A percentile compares a stretch with the other conserved stretches of the same genome.
Conservation (phyloP, 169 alveolate species). For the Plasmodium yoelii region DNA sequence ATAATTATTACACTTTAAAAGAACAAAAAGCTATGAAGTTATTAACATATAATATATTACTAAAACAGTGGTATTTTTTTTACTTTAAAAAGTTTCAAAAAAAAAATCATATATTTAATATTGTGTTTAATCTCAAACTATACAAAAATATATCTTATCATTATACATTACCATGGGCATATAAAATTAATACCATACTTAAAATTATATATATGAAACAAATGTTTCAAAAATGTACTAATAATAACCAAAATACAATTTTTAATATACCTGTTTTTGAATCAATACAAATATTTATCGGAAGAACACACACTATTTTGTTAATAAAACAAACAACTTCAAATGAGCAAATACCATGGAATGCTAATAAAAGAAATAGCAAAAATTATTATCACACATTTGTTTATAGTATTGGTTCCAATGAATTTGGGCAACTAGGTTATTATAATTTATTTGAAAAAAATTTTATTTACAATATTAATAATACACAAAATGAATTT, state of each 20-base stretch:
- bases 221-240: constrained; percentile 53
- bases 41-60: constrained; percentile 63
- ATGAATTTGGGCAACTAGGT: constrained; percentile 95
- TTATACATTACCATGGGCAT: constrained; percentile 76
- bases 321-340: constrained; percentile 31
- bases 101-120: constrained; percentile 75
- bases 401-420: constrained; percentile 96
- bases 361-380: constrained; percentile 9
- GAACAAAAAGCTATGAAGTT: constrained; percentile 67
- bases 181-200: constrained; percentile 52
- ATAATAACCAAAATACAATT: constrained; percentile 11
- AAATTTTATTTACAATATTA: constrained; percentile 14
- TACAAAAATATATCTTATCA: constrained; percentile 65
- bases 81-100: constrained; percentile 65
- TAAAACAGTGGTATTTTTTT: constrained; percentile 76
- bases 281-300: constrained; percentile 72
- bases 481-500: not conserved
- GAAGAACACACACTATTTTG: constrained; percentile 68
- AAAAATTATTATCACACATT: constrained; percentile 34
- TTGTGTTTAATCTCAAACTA: constrained; percentile 68
- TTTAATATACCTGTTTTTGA: constrained; percentile 68
- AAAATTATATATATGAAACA: constrained; percentile 72
- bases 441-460: constrained; percentile 58
- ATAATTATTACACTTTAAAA: constrained; percentile 65
- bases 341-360: constrained; percentile 5